Conservation (phyloP, 2,329 filamentous ascomycete species). For the Fusarium temperatum region DNA sequence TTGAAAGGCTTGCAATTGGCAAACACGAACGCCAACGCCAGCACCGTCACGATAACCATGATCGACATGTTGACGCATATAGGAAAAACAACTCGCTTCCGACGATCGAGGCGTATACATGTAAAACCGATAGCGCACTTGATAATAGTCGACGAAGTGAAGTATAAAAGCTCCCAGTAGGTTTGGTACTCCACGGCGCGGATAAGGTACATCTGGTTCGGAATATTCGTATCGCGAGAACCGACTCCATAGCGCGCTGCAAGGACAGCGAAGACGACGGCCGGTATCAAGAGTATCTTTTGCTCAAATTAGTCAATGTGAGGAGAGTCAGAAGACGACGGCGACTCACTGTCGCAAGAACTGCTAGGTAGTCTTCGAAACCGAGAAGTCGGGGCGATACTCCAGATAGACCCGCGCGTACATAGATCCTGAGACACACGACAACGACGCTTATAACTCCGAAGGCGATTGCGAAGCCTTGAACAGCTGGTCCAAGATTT, state of each 20-base stretch:
- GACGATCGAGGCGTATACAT: background rate
- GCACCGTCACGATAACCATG: background rate
- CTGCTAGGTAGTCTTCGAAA: slow-evolving; percentile 5
- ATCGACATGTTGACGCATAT: slow-evolving; percentile 14
- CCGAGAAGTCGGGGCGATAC: background rate
- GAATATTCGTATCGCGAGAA: slow-evolving; percentile 1
- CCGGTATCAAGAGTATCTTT: background rate
- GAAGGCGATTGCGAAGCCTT: slow-evolving; percentile 1
- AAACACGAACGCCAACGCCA: slow-evolving; percentile 1
- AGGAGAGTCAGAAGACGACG: rapidly evolving
- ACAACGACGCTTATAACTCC: background rate
- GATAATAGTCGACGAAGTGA: slow-evolving; percentile 1
- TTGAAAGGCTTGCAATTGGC: slow-evolving; percentile 11
- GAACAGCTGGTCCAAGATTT: background rate
- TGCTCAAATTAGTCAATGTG: rapidly evolving
- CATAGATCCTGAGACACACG: slow-evolving; percentile 1
- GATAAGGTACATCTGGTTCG: background rate
- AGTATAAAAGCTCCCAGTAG: slow-evolving; percentile 11
- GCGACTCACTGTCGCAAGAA: background rate
- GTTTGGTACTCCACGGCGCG: slow-evolving; percentile 14
- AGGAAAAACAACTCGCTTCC: background rate
- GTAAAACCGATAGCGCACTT: slow-evolving; percentile 6
- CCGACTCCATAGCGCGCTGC: slow-evolving; percentile 9
- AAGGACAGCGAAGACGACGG: slow-evolving; percentile 1
- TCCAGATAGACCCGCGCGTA: slow-evolving; percentile 7